Evolutionary conservation across 352 stramenopile genomes (phyloP).

Genomic region (Pythium rhizo-oryzae): DNA sequence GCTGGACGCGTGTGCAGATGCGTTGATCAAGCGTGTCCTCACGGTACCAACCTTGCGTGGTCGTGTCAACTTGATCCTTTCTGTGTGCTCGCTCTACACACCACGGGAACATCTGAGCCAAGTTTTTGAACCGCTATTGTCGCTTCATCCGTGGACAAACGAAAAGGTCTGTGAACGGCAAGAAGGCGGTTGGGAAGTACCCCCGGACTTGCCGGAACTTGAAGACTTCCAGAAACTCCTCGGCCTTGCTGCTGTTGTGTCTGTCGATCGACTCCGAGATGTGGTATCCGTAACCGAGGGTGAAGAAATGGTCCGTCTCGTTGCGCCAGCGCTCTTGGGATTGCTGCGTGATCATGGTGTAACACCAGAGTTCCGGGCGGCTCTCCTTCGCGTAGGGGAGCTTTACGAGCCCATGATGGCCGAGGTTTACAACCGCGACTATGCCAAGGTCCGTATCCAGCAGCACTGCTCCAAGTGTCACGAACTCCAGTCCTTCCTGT

Average conservation of each 20-base stretch:
- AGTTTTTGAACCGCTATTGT: background rate
- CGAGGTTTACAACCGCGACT: background rate
- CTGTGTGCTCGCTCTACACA: no score
- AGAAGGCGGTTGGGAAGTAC: no score
- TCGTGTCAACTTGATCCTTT: background rate
- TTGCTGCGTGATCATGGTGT: no score
- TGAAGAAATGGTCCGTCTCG: background rate
- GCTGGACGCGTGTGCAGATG: background rate
- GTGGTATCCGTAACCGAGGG: background rate
- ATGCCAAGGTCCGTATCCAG: background rate
- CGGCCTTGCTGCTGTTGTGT: background rate
- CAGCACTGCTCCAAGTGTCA: background rate
- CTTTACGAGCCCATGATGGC: background rate
- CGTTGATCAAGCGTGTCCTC: background rate
- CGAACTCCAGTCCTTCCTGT: conserved; percentile 7
- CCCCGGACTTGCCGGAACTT: no score
- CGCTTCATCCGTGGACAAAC: background rate
- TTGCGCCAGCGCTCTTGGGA: background rate
- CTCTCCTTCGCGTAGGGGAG: background rate
- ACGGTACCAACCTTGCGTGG: background rate
- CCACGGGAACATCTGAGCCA: background rate
- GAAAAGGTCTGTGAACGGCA: background rate
- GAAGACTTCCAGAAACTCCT: background rate
- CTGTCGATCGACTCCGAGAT: background rate
- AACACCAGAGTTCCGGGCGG: no score